These are phyloP conservation scores for Chlorociboria aeruginascens DNA, from an alignment of 495 filamentous ascomycete genomes.

Conservation along the genomic window DNA sequence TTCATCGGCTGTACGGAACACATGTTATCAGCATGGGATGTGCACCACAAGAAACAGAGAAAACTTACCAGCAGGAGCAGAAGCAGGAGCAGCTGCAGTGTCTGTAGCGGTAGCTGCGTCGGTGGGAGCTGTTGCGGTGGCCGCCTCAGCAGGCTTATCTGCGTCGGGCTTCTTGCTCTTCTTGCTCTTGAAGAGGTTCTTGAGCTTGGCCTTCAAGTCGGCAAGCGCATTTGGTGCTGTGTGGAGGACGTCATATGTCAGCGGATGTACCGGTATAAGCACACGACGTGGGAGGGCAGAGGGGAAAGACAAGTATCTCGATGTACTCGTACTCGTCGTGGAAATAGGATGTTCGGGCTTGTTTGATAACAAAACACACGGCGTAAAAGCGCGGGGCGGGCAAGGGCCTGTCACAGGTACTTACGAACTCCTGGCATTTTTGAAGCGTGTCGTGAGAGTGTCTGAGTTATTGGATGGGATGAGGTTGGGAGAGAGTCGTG, in stretches of 20 bases:
- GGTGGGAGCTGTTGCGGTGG: slow-evolving; percentile 1
- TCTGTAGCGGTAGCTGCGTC: slow-evolving; percentile 5
- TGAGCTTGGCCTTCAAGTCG: slow-evolving; percentile 39
- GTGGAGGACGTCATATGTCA: not conserved
- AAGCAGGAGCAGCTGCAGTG: slow-evolving; percentile 7
- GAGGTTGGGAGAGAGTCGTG: not conserved
- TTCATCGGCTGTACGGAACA: not conserved
- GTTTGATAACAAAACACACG: not conserved
- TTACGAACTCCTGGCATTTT: slow-evolving; percentile 20
- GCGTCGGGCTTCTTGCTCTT: slow-evolving; percentile 17
- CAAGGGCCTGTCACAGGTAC: slow-evolving; percentile 2
- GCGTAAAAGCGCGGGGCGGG: not conserved
- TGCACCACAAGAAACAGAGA: not conserved
- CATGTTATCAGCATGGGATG: not conserved
- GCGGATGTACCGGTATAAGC: not conserved
- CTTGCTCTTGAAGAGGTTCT: slow-evolving; percentile 35
- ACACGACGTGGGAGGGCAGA: not conserved
- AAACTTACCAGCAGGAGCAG: slow-evolving; percentile 6
- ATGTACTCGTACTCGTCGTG: slow-evolving; percentile 7
- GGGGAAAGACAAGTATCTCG: not conserved
- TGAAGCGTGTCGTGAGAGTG: not conserved
- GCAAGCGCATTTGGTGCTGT: slow-evolving; percentile 24
- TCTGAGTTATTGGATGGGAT: not conserved
- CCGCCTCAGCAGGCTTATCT: slow-evolving; percentile 15
- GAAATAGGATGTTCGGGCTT: not conserved